phyloP scores from a whole-genome alignment of 331 rosid genomes.

The Rhamnella rubrinervis region DNA sequence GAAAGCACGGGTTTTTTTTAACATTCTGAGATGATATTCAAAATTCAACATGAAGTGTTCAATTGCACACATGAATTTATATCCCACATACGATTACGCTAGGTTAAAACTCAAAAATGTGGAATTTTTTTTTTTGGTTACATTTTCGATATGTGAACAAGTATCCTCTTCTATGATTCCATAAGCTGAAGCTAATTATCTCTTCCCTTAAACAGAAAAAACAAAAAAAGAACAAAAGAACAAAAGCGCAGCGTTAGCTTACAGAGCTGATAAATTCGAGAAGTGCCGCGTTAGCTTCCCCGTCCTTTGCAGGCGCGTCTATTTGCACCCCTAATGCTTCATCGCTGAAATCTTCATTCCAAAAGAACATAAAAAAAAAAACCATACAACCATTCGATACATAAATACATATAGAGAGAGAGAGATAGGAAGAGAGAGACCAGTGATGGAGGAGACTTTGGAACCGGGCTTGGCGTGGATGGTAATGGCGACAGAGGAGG shows the following conservation, averaged over 20 bases:
- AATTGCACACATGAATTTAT: too few species aligned
- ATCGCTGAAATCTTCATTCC: conserved; percentile 57
- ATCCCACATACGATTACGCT: too few species aligned
- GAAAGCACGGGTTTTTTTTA: too few species aligned
- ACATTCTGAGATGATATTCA: too few species aligned
- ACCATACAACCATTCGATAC: neutral
- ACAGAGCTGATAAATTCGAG: conserved; percentile 77
- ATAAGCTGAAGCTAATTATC: too few species aligned
- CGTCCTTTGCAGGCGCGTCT: conserved; percentile 90
- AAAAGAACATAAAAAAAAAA: neutral
- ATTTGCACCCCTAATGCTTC: conserved; percentile 88
- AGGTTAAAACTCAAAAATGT: too few species aligned
- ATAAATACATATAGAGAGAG: neutral
- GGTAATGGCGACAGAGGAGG: conserved; percentile 86
- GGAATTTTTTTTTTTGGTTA: too few species aligned
- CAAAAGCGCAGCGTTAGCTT: conserved; percentile 16
- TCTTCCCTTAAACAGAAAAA: too few species aligned
- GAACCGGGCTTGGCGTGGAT: conserved; percentile 97
- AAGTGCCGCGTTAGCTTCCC: conserved; percentile 95
- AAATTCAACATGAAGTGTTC: too few species aligned
- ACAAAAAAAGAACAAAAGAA: neutral
- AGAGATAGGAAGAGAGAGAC: conserved; percentile 24
- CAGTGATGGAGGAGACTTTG: conserved; percentile 74
- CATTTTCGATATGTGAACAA: too few species aligned
- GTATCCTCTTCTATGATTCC: too few species aligned